Base-by-base conservation (phyloP, 78 protist genomes). In the Isochrysis galbana region DNA sequence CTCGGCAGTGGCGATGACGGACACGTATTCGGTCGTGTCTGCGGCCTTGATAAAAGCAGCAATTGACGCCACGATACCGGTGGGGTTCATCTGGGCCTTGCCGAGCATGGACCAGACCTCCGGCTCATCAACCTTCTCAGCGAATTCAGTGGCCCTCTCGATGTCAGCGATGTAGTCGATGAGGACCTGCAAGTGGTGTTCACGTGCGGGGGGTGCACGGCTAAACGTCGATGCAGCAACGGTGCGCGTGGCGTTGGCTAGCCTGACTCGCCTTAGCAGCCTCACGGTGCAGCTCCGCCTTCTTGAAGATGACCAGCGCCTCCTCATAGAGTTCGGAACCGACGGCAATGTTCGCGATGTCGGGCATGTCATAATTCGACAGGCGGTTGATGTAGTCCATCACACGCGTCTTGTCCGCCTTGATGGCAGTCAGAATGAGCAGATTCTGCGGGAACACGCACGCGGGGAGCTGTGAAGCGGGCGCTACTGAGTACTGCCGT, bases 371-470 rank as follows among this genome's bases (percentile, higher is more conserved):
- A 97, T 95, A 99, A 96, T 98, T 97, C 95, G 96, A 98, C 39
- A 98, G 96, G 70, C 98, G 95, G 87, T 97, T 93, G 94, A 99
- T 94, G 97, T 98, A 99, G 93, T 98, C 98, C 96, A 96, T 96
- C 42, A 99, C 99, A 41, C 98, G 80, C 36, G 92, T 19, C 36
- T 55, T 55, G 90, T 98, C 98, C 34, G 99, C 99, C 96, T 98
- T 95, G 96, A 99, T 97, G 48, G 99, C 99, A 21, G 99, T 98
- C 51, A 99, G 83, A 89, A 99, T 95, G 46, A 99, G 96, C 47
- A 99, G 97, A 96, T 98, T 99, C 96, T 99, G 99, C n/a, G n/a
- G n/a, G n/a, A n/a, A n/a, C n/a, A n/a, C n/a, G n/a, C n/a, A n/a
- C n/a, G n/a, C n/a, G n/a, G n/a, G n/a, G n/a, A n/a, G n/a, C n/a